Evolutionary conservation across 2,329 filamentous ascomycete genomes (phyloP).

Genomic region (Tolypocladium nubicola): DNA sequence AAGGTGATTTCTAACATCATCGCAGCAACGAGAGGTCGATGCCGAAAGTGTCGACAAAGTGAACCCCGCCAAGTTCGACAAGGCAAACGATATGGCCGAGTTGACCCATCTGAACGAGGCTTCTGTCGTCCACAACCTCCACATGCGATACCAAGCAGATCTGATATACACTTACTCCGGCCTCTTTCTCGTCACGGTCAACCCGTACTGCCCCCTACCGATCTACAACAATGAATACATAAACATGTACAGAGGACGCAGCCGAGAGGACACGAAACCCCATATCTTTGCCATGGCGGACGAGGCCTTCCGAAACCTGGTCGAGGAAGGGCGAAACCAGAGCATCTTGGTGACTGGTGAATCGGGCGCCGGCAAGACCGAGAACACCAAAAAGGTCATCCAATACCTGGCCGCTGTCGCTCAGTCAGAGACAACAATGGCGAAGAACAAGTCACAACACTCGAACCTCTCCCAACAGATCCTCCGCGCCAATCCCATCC

Average conservation of each 20-base stretch:
- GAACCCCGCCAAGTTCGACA: slow-evolving; percentile 99
- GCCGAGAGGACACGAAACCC: slow-evolving; percentile 85
- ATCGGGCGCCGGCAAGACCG: slow-evolving; percentile 94
- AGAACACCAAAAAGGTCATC: slow-evolving; percentile 99
- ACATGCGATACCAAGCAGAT: slow-evolving; percentile 90
- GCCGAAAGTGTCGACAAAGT: slow-evolving; percentile 91
- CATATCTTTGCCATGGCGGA: slow-evolving; percentile 98
- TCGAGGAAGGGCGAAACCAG: slow-evolving; percentile 92
- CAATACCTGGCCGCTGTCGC: slow-evolving; percentile 96
- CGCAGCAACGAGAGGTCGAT: slow-evolving; percentile 75
- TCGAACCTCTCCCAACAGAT: slow-evolving; percentile 95
- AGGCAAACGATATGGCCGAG: slow-evolving; percentile 98
- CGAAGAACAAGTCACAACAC: slow-evolving; percentile 51
- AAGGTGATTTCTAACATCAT: slow-evolving; percentile 8
- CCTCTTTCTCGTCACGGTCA: slow-evolving; percentile 91
- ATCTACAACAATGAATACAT: slow-evolving; percentile 97
- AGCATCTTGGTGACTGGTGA: slow-evolving; percentile 97
- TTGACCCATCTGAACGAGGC: slow-evolving; percentile 96
- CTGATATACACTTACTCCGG: slow-evolving; percentile 98
- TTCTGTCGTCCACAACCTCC: slow-evolving; percentile 93
- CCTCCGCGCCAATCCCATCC: slow-evolving; percentile 86
- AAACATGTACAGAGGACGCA: slow-evolving; percentile 93
- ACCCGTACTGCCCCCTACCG: slow-evolving; percentile 87
- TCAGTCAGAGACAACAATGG: slow-evolving; percentile 58
- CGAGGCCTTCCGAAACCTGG: slow-evolving; percentile 87